Evolutionary conservation across 2,329 filamentous ascomycete species (phyloP), one percentile per base, ranked within the genome.

Genomic region (Stagonosporopsis vannaccii): DNA sequence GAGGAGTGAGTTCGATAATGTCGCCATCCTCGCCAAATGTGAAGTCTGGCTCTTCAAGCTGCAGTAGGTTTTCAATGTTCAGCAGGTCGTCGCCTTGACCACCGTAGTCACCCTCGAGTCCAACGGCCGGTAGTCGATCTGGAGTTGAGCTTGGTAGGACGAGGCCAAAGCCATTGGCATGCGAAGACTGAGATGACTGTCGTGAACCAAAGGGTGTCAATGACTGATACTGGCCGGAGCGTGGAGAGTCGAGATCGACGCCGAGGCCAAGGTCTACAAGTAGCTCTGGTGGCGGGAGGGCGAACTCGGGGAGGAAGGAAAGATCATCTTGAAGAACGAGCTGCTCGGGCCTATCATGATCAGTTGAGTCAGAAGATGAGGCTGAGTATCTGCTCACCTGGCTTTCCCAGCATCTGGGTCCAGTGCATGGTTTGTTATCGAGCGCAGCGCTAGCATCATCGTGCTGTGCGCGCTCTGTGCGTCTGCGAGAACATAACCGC

Each of bases 271-370:
- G 72, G 3, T 75, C 72, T 11, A 77, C 76, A 15, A 87, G 69
- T 20, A 85, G 71, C 28, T 87, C 81, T 53, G 89, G 80, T 0
- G 83, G 79, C 1, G 87, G 85, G 23, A 92, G 79, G 30, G 81
- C 79, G 30, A 87, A 81, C 39, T 89, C 86, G 0, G 89, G 87
- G 9, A 90, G 77, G 70, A 98, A 97, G 37, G 85, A 83, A 0
- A 92, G 92, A 68, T 98, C 94, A 67, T 98, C 91, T 50, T 85
- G 81, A 2, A 98, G 81, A 3, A 92, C 80, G 52, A 97, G 87
- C 64, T 93, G 88, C 22, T 90, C 86, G 5, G 85, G 87, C 66
- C 91, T 46, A 12, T 35, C 36, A 15, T 49, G 1, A 54, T 67
- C 13, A 65, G 42, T 22, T 13, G 4, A 35, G 13, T n/a, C 9